These are phyloP conservation scores for Penicillium roqueforti DNA, from an alignment of 495 filamentous ascomycete genomes.

Conservation along the genomic window DNA sequence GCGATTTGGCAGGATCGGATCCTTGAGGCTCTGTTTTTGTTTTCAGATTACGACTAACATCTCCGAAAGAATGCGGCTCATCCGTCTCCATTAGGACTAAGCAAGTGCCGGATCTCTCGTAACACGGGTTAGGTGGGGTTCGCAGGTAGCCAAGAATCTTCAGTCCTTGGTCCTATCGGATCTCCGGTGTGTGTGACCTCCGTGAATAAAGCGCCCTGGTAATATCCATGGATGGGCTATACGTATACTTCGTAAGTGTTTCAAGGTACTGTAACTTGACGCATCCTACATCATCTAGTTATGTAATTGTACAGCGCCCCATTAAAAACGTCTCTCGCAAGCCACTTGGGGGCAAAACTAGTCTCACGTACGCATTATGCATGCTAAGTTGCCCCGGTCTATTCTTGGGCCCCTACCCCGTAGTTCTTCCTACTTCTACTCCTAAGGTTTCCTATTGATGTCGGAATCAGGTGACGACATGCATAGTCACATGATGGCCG, in stretches of 20 bases:
- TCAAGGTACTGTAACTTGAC: background rate
- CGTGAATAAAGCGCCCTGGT: too few species aligned
- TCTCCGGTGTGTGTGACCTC: background rate
- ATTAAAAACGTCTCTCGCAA: background rate
- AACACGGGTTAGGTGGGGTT: conserved; percentile 3
- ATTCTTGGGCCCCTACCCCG: background rate
- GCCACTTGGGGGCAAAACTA: background rate
- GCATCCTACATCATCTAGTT: background rate
- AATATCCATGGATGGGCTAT: too few species aligned
- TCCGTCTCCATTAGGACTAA: background rate
- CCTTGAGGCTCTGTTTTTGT: background rate
- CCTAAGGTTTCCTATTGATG: too few species aligned
- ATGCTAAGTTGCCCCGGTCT: background rate
- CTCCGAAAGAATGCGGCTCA: conserved; percentile 1
- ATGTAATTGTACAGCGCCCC: background rate
- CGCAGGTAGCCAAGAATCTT: background rate
- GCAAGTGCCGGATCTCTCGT: background rate
- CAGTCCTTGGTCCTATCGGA: background rate
- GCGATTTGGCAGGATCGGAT: background rate
- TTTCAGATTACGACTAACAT: background rate
- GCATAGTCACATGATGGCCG: too few species aligned
- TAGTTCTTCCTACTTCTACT: background rate
- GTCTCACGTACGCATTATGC: background rate
- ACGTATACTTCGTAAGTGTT: too few species aligned
- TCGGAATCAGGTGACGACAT: too few species aligned